Conservation (phyloP, 345 rosid genomes). For the Pistacia integerrima region DNA sequence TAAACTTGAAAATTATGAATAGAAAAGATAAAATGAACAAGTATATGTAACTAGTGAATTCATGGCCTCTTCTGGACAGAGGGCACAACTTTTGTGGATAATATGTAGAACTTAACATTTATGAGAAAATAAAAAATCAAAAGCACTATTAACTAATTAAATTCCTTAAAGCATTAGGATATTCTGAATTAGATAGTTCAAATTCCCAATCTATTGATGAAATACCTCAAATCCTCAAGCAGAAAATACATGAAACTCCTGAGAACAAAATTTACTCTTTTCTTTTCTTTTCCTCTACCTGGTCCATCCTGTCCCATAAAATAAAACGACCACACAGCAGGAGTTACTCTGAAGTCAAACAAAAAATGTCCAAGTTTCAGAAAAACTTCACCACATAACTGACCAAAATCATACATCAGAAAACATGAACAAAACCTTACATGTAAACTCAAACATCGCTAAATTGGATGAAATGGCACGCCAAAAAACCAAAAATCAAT, state of each 20-base stretch:
- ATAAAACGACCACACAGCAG: slow-evolving; percentile 11
- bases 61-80: background rate
- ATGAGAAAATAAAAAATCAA: background rate
- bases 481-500: too few species aligned
- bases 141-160: background rate
- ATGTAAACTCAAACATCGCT: too few species aligned
- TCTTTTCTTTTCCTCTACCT: slow-evolving; percentile 32
- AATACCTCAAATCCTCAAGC: background rate
- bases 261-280: background rate
- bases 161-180: background rate
- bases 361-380: background rate
- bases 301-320: slow-evolving; percentile 51
- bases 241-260: slow-evolving; percentile 7
- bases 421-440: too few species aligned
- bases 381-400: background rate
- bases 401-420: background rate
- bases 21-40: background rate
- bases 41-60: background rate
- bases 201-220: background rate
- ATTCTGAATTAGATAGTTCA: background rate
- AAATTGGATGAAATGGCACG: too few species aligned
- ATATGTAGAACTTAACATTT: background rate
- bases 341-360: background rate
- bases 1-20: slow-evolving; percentile 1
- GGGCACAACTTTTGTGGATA: background rate